Percentiles rank a stretch among this genome's conserved stretches.
Evolutionary conservation across 1,139 yeast species (phyloP).

Genomic region (Zygotorulaspora mrakii): DNA sequence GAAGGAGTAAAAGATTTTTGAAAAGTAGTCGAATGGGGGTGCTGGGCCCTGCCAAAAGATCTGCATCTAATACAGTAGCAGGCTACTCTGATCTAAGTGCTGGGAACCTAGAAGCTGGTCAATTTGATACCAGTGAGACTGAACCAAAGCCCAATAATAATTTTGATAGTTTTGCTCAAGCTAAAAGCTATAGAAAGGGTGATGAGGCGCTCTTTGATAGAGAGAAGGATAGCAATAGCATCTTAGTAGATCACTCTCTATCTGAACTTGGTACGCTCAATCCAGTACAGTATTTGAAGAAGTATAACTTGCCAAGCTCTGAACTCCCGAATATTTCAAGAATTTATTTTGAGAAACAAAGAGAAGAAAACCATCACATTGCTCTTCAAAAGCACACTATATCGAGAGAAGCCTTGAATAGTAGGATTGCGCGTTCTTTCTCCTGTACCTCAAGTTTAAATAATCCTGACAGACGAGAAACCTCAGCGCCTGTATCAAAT

Average conservation of each 20-base stretch:
- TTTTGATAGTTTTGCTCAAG: background rate
- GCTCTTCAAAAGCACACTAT: constrained; percentile 25
- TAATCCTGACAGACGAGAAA: constrained; percentile 8
- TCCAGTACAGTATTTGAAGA: constrained; percentile 40
- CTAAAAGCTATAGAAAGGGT: constrained; percentile 8
- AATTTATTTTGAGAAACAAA: constrained; percentile 38
- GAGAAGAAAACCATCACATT: constrained; percentile 32
- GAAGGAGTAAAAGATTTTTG: constrained; percentile 36
- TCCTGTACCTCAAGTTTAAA: constrained; percentile 8
- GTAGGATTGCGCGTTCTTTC: constrained; percentile 11
- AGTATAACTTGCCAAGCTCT: constrained; percentile 36
- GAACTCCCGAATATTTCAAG: constrained; percentile 39
- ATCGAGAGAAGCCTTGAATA: constrained; percentile 9
- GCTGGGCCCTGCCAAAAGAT: constrained; percentile 41
- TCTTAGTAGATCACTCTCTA: constrained; percentile 3
- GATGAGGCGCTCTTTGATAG: constrained; percentile 21
- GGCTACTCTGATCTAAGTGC: constrained; percentile 6
- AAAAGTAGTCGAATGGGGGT: constrained; percentile 29
- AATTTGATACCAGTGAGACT: background rate
- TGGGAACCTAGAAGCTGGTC: constrained; percentile 4
- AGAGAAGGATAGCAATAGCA: background rate
- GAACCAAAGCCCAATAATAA: background rate
- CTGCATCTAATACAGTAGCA: constrained; percentile 18
- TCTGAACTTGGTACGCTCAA: constrained; percentile 39
- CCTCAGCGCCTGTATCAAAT: constrained; percentile 14